These are phyloP conservation scores for Hortiboletus flavorubellus DNA, from an alignment of 768 basidiomycete genomes.

Conservation along the genomic window DNA sequence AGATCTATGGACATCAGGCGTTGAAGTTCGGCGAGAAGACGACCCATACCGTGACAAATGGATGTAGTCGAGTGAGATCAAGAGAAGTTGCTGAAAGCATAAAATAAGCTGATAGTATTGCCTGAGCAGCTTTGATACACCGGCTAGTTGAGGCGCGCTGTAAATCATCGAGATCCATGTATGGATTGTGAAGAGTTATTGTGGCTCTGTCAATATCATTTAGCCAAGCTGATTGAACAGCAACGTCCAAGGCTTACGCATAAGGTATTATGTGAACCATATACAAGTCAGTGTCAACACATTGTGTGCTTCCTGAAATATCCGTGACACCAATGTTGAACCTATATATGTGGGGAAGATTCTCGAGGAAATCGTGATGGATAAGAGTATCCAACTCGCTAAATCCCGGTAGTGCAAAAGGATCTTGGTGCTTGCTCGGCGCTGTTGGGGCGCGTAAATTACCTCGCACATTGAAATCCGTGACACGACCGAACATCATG, in stretches of 20 bases:
- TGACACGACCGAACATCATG: slow-evolving; percentile 83
- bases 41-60: slow-evolving; percentile 68
- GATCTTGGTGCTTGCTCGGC: slow-evolving; percentile 70
- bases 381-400: slow-evolving; percentile 67
- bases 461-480: slow-evolving; percentile 78
- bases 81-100: slow-evolving; percentile 77
- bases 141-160: slow-evolving; percentile 61
- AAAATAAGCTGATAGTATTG: slow-evolving; percentile 73
- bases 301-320: slow-evolving; percentile 48
- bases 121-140: slow-evolving; percentile 71
- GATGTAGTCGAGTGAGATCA: slow-evolving; percentile 76
- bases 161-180: slow-evolving; percentile 70
- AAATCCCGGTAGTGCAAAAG: slow-evolving; percentile 66
- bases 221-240: slow-evolving; percentile 2
- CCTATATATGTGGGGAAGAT: slow-evolving; percentile 64
- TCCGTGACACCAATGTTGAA: slow-evolving; percentile 62
- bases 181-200: slow-evolving; percentile 84
- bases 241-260: slow-evolving; percentile 50
- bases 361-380: slow-evolving; percentile 62
- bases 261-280: slow-evolving; percentile 86
- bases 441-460: slow-evolving; percentile 64
- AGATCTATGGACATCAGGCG: slow-evolving; percentile 51
- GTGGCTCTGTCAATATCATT: slow-evolving; percentile 54
- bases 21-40: slow-evolving; percentile 8
- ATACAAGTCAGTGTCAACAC: slow-evolving; percentile 78